A percentile compares a stretch with the other conserved stretches of the same genome.
phyloP scores from a whole-genome alignment of 306 rosid genomes.

The Prunus salicina region DNA sequence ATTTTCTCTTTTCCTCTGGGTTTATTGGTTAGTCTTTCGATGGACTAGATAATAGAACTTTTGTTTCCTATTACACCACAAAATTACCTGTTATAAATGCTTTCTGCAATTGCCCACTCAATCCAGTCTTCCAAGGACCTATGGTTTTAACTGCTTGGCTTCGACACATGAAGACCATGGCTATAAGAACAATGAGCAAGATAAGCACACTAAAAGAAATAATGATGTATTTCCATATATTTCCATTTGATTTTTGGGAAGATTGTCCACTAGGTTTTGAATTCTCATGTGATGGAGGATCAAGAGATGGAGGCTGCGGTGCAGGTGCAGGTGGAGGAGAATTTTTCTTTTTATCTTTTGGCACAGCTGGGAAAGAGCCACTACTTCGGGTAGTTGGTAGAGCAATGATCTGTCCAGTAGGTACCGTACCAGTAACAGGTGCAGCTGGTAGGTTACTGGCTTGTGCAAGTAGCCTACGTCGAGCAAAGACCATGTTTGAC shows the following conservation, averaged over 20 bases:
- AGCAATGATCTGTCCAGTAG: slow-evolving; percentile 35
- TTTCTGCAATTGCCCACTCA: slow-evolving; percentile 92
- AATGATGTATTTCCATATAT: slow-evolving; percentile 48
- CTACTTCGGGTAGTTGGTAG: slow-evolving; percentile 58
- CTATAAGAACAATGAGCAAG: slow-evolving; percentile 38
- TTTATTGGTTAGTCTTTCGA: neutral
- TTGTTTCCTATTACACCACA: slow-evolving; percentile 3
- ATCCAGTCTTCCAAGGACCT: slow-evolving; percentile 88
- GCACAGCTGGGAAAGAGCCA: slow-evolving; percentile 72
- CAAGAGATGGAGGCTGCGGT: slow-evolving; percentile 13
- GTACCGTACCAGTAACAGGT: slow-evolving; percentile 35
- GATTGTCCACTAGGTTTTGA: slow-evolving; percentile 8
- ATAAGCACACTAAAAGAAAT: slow-evolving; percentile 35
- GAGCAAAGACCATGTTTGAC: slow-evolving; percentile 29
- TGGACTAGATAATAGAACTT: neutral
- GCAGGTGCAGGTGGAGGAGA: slow-evolving; percentile 30
- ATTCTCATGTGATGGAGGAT: neutral
- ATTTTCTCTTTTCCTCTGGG: neutral
- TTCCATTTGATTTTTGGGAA: slow-evolving; percentile 19
- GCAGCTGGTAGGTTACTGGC: slow-evolving; percentile 68
- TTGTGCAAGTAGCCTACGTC: slow-evolving; percentile 68
- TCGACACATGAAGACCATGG: slow-evolving; percentile 53
- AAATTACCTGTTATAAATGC: slow-evolving; percentile 86
- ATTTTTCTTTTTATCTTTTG: slow-evolving; percentile 31
- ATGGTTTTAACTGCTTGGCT: slow-evolving; percentile 64